A percentile compares a stretch with the other conserved stretches of the same genome.
Evolutionary conservation across 495 filamentous ascomycete species (phyloP).

Genomic region (Penicillium samsonianum): DNA sequence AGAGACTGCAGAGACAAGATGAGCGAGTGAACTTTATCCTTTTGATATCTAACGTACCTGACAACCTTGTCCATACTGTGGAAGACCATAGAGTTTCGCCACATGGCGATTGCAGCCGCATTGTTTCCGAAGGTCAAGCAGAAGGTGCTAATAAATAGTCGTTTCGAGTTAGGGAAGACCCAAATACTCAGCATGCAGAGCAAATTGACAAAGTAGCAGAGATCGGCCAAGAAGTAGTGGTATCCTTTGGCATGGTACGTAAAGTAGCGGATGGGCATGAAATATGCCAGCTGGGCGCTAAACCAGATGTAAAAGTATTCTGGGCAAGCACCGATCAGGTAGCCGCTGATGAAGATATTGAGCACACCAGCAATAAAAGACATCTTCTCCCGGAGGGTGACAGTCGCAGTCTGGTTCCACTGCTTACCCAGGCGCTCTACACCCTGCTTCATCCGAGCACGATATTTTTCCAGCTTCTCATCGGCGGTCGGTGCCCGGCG

Average conservation of each 20-base stretch:
- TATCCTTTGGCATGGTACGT: slow-evolving; percentile 87
- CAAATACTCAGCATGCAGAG: slow-evolving; percentile 81
- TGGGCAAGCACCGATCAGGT: slow-evolving; percentile 83
- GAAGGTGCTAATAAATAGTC: slow-evolving; percentile 89
- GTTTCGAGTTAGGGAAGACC: slow-evolving; percentile 87
- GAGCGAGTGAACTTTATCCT: slow-evolving; percentile 10
- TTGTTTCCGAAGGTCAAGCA: slow-evolving; percentile 96
- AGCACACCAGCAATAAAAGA: slow-evolving; percentile 95
- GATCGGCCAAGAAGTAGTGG: slow-evolving; percentile 95
- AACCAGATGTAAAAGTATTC: slow-evolving; percentile 93
- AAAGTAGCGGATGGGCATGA: slow-evolving; percentile 94
- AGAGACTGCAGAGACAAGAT: slow-evolving; percentile 58
- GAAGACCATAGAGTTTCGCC: slow-evolving; percentile 97
- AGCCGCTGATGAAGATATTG: slow-evolving; percentile 95
- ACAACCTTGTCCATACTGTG: slow-evolving; percentile 96
- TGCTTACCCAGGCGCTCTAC: slow-evolving; percentile 83
- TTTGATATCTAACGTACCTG: slow-evolving; percentile 47
- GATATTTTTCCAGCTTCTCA: slow-evolving; percentile 89
- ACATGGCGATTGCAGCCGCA: slow-evolving; percentile 97
- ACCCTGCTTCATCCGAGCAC: slow-evolving; percentile 76
- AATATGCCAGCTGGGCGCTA: slow-evolving; percentile 79
- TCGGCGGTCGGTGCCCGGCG: slow-evolving; percentile 79
- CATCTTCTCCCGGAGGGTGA: slow-evolving; percentile 89
- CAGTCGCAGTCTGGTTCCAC: slow-evolving; percentile 86
- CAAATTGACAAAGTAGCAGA: slow-evolving; percentile 97